phyloP scores from a whole-genome alignment of 2,329 filamentous ascomycete genomes.

The Colletotrichum liriopes region DNA sequence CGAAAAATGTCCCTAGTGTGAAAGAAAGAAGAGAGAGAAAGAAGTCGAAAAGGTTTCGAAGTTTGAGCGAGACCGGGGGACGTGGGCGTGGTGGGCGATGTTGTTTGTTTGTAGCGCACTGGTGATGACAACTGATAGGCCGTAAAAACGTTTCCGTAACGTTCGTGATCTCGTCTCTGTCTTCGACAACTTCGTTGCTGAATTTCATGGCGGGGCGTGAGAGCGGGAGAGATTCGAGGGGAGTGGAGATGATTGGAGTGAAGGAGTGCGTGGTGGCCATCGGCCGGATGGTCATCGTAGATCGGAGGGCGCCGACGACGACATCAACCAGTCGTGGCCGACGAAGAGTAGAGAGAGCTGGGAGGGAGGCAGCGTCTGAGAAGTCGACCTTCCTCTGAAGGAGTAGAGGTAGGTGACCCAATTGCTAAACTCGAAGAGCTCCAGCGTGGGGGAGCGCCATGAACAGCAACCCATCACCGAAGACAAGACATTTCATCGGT shows the following conservation, averaged over 20 bases:
- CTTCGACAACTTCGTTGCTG: slow-evolving; percentile 51
- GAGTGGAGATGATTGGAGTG: slow-evolving; percentile 24
- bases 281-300: slow-evolving; percentile 28
- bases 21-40: background rate
- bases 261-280: slow-evolving; percentile 12
- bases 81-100: slow-evolving; percentile 20
- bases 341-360: slow-evolving; percentile 65
- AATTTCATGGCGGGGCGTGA: slow-evolving; percentile 41
- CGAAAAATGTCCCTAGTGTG: background rate
- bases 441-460: slow-evolving; percentile 59
- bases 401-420: slow-evolving; percentile 68
- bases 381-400: slow-evolving; percentile 55
- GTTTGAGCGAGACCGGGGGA: slow-evolving; percentile 20
- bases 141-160: slow-evolving; percentile 35
- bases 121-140: slow-evolving; percentile 29
- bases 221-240: slow-evolving; percentile 8
- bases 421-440: slow-evolving; percentile 59
- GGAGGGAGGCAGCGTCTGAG: slow-evolving; percentile 59
- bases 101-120: slow-evolving; percentile 30
- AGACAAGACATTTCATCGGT: slow-evolving; percentile 70
- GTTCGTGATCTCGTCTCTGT: slow-evolving; percentile 46
- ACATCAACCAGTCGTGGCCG: slow-evolving; percentile 59
- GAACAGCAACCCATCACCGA: slow-evolving; percentile 62
- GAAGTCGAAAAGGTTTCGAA: slow-evolving; percentile 29
- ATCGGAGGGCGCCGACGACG: slow-evolving; percentile 54